Evolutionary conservation across 345 rosid genomes (phyloP).

Genomic region (Garcia nutans): DNA sequence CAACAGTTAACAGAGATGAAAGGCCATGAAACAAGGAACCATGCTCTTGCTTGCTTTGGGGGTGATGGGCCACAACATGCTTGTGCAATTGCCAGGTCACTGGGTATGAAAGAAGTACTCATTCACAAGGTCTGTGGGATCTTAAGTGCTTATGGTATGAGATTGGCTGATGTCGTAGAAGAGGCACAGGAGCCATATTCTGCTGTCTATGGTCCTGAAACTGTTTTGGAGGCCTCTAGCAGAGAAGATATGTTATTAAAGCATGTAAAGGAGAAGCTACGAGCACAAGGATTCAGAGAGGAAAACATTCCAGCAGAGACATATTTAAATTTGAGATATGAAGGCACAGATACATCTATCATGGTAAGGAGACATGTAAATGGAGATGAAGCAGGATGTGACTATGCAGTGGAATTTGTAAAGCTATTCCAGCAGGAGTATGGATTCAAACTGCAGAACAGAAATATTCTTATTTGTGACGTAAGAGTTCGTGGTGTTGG

Average conservation of each 20-base stretch:
- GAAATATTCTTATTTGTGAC: slow-evolving; percentile 76
- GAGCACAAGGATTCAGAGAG: slow-evolving; percentile 71
- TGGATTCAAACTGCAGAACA: slow-evolving; percentile 82
- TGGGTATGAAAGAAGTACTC: slow-evolving; percentile 92
- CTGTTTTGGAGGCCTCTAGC: slow-evolving; percentile 61
- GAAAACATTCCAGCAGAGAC: slow-evolving; percentile 68
- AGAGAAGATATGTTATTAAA: slow-evolving; percentile 54
- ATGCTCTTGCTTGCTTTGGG: slow-evolving; percentile 96
- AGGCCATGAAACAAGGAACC: slow-evolving; percentile 92
- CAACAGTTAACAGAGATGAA: slow-evolving; percentile 96
- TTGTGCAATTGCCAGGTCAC: slow-evolving; percentile 86
- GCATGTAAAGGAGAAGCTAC: slow-evolving; percentile 67
- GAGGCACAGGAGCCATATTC: slow-evolving; percentile 95
- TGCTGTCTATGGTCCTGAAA: slow-evolving; percentile 68
- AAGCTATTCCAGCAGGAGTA: slow-evolving; percentile 86
- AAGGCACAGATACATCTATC: slow-evolving; percentile 96
- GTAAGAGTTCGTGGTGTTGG: slow-evolving; percentile 93
- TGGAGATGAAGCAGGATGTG: slow-evolving; percentile 46
- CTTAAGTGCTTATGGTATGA: slow-evolving; percentile 96
- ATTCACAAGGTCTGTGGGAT: slow-evolving; percentile 89
- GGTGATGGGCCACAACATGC: slow-evolving; percentile 99
- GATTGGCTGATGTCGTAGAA: slow-evolving; percentile 95
- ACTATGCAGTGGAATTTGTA: slow-evolving; percentile 71
- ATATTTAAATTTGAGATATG: slow-evolving; percentile 80
- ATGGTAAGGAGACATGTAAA: slow-evolving; percentile 67